Evolutionary conservation across 2,329 filamentous ascomycete species (phyloP), one percentile per base, ranked within the genome.

Genomic region (Didymella arachidicola): DNA sequence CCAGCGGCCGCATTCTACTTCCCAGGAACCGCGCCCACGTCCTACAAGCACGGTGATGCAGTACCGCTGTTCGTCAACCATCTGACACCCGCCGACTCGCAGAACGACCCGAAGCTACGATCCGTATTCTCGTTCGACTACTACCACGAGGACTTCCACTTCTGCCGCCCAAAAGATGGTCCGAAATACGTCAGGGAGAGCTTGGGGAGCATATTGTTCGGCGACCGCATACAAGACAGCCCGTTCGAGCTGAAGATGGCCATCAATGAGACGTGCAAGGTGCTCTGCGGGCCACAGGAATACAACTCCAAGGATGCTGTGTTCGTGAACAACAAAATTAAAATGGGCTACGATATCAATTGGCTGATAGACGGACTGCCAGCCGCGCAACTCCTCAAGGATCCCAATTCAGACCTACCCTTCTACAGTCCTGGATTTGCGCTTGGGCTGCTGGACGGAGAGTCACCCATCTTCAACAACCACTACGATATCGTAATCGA

Each of bases 71-170:
- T 91, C 72, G 95, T 99, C 77, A 99, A 99, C 81, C 89, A 89
- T 74, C 89, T 99, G 70, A 95, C 92, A 41, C 94, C 95, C 4
- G 87, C 93, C 44, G 88, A 92, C 44, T 90, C 90, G 41, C 83
- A 86, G 60, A 84, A 86, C 64, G 92, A 97, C 78, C 86, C 89
- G 26, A 89, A 92, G 68, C 83, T 98, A 39, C 92, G 93, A 75
- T 96, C 93, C n/a, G 89, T 97, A 53, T 89, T 98, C 71, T 91
- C 94, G 4, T 99, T 91, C 83, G 94, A 98, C 79, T 98, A 99
- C 82, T 99, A 99, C 77, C 88, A 95, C 70, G 86, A 88, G 6
- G 85, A 85, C 3, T 96, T 99, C 79, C 88, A 91, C 73, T 97
- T 97, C 82, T 99, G 95, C 79, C 81, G 85, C 68, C 95, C 94